Conservation (phyloP, 75 land plant species). For the Gnetum montanum region DNA sequence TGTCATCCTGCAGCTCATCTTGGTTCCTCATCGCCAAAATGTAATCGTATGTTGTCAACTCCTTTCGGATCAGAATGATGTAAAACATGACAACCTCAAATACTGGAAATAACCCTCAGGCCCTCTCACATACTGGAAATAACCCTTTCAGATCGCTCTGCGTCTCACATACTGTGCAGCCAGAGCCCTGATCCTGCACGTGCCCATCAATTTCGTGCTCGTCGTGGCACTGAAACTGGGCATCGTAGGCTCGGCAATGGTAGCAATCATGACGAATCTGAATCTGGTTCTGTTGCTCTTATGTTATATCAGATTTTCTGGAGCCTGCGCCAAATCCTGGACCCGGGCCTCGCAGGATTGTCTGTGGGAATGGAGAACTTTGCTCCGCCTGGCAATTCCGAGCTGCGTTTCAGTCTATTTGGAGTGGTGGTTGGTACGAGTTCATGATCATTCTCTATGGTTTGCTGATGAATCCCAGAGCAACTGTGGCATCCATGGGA, state of each 20-base stretch:
- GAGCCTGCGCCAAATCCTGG: conserved; percentile 10
- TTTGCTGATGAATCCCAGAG: conserved; percentile 18
- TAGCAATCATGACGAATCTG: conserved; percentile 13
- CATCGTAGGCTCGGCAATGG: conserved; percentile 26
- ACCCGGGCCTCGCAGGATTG: conserved; percentile 8
- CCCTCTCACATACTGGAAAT: no score
- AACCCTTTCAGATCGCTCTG: conserved; percentile 38
- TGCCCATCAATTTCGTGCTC: conserved; percentile 28
- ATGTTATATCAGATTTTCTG: conserved; percentile 9
- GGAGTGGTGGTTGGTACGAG: conserved; percentile 53
- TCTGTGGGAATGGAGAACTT: conserved; percentile 23
- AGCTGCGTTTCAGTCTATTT: conserved; percentile 43
- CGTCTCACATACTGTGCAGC: conserved; percentile 43
- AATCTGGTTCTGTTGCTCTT: conserved; percentile 12
- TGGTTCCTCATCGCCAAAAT: no score
- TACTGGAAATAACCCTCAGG: no score
- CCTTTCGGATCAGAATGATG: no score
- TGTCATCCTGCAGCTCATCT: no score
- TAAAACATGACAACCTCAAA: no score
- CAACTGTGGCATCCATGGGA: conserved; percentile 37
- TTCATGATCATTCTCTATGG: conserved; percentile 30
- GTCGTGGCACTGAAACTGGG: conserved; percentile 16
- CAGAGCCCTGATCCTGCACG: conserved; percentile 33
- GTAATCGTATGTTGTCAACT: no score
- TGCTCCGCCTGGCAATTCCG: conserved; percentile 18